Base-by-base conservation (phyloP, 345 rosid species). In the Populus simonii region DNA sequence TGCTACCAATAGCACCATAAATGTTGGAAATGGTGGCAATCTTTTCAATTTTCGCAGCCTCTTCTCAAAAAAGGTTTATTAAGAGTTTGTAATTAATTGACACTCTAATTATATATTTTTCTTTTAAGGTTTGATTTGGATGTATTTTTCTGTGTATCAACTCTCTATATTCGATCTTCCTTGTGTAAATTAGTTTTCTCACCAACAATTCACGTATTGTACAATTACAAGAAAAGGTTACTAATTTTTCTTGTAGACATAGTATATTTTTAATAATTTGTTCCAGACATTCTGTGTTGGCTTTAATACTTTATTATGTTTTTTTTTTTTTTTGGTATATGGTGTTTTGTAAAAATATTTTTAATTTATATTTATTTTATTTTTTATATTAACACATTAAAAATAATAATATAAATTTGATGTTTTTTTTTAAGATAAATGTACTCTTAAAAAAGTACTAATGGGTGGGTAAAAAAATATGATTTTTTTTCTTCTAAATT, bases 21-120 rank as follows among this genome's bases (percentile, higher is more conserved):
- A 43, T 49, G 76, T 53, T 33, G 65, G 76, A 20, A 65, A 65
- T 36, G 65, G 80, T 39, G 84, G 80, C 18, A 77, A 74, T 75
- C 51, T 90, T 66, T 92, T 94, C 80, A 90, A 82, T 74, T 76
- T 94, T 27, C 92, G 97, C 8, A 87, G 87, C 89, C 87, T 92
- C 55, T 94, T 92, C 74, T 29, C 86, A 61, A 92, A 88, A 84
- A 92, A 89, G 78, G 92, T 91, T 76, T 85, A 89, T 84, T 88
- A 78, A 86, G 38, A 61, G 76, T 8, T 3, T 23, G n/a, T 61
- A 61, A 10, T 38, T 73, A 38, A 23, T 36, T 66, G 5, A n/a
- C 66, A n/a, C 41, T 41, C 29, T 43, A 3, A 10, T 29, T 31
- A 25, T 43, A 8, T 33, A 16, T 16, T 51, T 51, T n/a, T 57